phyloP scores from a whole-genome alignment of 805 yeast genomes.

The Cyberlindnera suaveolens region DNA sequence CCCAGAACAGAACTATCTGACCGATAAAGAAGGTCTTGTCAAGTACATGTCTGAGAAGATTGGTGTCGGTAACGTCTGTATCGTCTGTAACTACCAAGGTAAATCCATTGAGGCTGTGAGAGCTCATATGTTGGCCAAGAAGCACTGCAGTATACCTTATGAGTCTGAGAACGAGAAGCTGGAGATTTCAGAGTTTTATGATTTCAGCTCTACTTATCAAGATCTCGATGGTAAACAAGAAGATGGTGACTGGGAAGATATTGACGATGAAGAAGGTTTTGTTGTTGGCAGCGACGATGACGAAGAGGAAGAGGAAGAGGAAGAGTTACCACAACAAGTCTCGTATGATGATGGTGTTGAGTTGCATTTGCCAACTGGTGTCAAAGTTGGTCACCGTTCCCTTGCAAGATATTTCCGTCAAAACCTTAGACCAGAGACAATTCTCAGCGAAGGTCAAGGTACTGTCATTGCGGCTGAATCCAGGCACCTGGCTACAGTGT shows the following conservation, averaged over 20 bases:
- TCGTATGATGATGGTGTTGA: constrained; percentile 61
- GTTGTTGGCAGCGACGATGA: constrained; percentile 28
- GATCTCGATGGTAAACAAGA: constrained; percentile 22
- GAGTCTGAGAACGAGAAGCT: constrained; percentile 77
- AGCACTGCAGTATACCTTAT: constrained; percentile 86
- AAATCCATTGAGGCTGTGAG: constrained; percentile 78
- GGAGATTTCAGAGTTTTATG: constrained; percentile 88
- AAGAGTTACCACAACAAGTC: constrained; percentile 32
- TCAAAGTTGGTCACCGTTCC: constrained; percentile 81
- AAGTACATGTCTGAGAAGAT: constrained; percentile 82
- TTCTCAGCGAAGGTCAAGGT: constrained; percentile 69
- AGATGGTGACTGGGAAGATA: constrained; percentile 30
- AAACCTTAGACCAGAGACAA: constrained; percentile 51
- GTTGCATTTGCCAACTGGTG: constrained; percentile 76
- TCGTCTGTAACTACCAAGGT: constrained; percentile 83
- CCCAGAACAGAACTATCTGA: constrained; percentile 75
- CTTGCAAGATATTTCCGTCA: constrained; percentile 76
- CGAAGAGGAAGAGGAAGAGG: constrained; percentile 27
- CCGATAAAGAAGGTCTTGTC: constrained; percentile 67
- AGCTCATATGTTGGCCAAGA: constrained; percentile 83
- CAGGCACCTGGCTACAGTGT: constrained; percentile 37
- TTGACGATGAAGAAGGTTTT: constrained; percentile 31
- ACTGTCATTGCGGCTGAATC: constrained; percentile 85
- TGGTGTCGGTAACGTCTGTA: constrained; percentile 86
- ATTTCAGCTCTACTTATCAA: constrained; percentile 69